Conservation (phyloP, 805 yeast genomes). For the Metschnikowia gelsemii region DNA sequence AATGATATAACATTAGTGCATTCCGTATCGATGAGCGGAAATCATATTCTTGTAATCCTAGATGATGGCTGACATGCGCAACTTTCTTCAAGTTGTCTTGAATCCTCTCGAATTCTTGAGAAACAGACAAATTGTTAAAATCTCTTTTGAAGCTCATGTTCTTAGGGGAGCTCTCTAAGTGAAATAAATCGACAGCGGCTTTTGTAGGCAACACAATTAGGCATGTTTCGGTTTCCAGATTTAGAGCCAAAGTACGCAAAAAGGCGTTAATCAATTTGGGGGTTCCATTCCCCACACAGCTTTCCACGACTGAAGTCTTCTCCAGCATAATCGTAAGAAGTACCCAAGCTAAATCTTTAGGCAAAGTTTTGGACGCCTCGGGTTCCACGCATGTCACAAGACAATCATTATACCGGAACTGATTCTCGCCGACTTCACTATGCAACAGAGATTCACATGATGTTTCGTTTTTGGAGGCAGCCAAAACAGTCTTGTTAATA, state of each 20-base stretch:
- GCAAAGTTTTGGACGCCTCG: background rate
- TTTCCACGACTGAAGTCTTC: background rate
- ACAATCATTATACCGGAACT: background rate
- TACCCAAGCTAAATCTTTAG: conserved; percentile 5
- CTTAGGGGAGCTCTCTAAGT: background rate
- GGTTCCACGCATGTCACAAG: background rate
- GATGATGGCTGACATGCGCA: conserved; percentile 16
- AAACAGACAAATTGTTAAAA: conserved; percentile 1
- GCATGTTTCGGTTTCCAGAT: conserved; percentile 5
- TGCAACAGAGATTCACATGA: too few species aligned
- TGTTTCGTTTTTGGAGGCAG: too few species aligned
- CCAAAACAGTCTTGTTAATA: background rate
- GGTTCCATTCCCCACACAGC: background rate
- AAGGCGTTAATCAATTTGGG: conserved; percentile 1
- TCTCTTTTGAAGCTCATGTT: conserved; percentile 7
- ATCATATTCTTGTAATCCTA: conserved; percentile 18
- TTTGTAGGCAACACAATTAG: conserved; percentile 15
- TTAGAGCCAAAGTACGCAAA: background rate
- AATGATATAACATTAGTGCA: conserved; percentile 22
- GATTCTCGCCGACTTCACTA: too few species aligned
- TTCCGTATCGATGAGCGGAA: conserved; percentile 19
- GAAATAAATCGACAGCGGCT: conserved; percentile 15
- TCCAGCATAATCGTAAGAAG: conserved; percentile 6
- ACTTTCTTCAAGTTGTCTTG: conserved; percentile 12
- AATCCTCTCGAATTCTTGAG: conserved; percentile 8